phyloP scores from a whole-genome alignment of 495 filamentous ascomycete genomes.

The Penicillium egyptiacum region DNA sequence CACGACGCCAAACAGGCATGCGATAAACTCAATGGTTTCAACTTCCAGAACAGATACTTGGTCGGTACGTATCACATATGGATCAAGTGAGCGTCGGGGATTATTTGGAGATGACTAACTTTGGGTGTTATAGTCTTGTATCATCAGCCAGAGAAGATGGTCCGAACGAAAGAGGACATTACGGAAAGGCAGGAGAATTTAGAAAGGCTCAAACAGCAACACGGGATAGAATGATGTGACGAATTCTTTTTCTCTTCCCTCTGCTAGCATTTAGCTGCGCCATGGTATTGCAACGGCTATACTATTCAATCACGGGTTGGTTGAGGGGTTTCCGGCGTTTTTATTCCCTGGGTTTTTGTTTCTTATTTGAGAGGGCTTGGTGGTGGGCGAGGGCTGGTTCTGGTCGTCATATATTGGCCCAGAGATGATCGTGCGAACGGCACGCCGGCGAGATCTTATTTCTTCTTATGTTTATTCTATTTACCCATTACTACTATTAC shows the following conservation, averaged over 20 bases:
- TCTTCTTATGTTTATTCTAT: conserved; percentile 16
- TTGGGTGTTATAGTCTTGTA: conserved; percentile 70
- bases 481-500: conserved; percentile 16
- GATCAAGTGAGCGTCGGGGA: not conserved
- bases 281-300: conserved; percentile 36
- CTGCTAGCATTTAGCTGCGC: conserved; percentile 43
- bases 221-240: conserved; percentile 89
- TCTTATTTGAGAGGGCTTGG: conserved; percentile 33
- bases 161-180: conserved; percentile 87
- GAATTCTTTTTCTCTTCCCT: conserved; percentile 37
- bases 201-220: conserved; percentile 95
- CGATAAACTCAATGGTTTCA: conserved; percentile 99
- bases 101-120: conserved; percentile 14
- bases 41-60: conserved; percentile 99
- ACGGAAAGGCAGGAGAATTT: conserved; percentile 92
- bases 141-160: conserved; percentile 98
- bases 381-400: conserved; percentile 21
- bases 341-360: conserved; percentile 27
- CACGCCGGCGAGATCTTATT: conserved; percentile 15
- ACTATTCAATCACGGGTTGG: conserved; percentile 40
- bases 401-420: conserved; percentile 18
- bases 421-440: conserved; percentile 10
- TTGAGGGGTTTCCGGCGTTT: conserved; percentile 49
- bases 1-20: conserved; percentile 98
- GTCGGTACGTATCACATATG: conserved; percentile 68